These are phyloP conservation scores for Penicillium sp. DNA, from an alignment of 2,329 filamentous ascomycete species.

Conservation along the genomic window DNA sequence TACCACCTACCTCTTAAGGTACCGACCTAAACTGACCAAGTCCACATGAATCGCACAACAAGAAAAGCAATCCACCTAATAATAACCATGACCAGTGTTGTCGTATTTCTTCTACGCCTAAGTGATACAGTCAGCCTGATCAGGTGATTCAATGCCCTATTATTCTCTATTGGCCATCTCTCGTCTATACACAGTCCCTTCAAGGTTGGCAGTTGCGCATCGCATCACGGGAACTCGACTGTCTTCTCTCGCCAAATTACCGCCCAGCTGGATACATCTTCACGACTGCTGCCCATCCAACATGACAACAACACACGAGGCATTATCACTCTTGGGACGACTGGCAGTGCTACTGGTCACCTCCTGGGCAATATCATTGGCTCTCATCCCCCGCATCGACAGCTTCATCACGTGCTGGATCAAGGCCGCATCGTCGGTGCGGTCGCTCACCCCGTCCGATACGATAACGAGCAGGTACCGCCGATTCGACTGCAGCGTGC, in stretches of 20 bases:
- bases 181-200: not conserved
- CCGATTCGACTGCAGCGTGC: conserved; percentile 23
- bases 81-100: not conserved
- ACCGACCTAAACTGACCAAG: no score
- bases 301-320: conserved; percentile 35
- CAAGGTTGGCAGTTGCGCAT: not conserved
- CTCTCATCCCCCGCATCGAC: conserved; percentile 30
- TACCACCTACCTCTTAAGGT: not conserved
- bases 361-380: conserved; percentile 32
- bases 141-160: not conserved
- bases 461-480: conserved; percentile 34
- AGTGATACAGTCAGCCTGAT: no score
- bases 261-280: not conserved
- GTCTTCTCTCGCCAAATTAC: not conserved
- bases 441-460: conserved; percentile 36
- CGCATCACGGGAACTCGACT: not conserved
- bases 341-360: conserved; percentile 24
- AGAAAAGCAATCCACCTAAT: not conserved
- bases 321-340: conserved; percentile 32
- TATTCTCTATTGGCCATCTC: not conserved
- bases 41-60: not conserved
- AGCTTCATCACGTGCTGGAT: conserved; percentile 34
- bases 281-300: conserved; percentile 31
- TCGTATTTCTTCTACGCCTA: not conserved
- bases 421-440: conserved; percentile 30